Conservation (phyloP, 2,329 filamentous ascomycete species). For the Calycina herbarum region DNA sequence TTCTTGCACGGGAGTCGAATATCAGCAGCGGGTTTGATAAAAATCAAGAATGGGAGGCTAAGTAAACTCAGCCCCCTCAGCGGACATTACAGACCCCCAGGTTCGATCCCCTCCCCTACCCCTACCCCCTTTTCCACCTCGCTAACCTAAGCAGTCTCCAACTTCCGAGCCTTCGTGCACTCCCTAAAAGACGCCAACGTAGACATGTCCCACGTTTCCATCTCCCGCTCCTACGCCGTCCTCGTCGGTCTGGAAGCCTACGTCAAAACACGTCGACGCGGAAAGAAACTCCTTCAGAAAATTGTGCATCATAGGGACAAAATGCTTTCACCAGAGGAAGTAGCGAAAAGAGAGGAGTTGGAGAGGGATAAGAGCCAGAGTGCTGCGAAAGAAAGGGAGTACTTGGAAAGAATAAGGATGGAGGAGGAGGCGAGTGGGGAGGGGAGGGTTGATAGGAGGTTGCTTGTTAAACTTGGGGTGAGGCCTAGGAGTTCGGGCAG, state of each 20-base stretch:
- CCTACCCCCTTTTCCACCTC: background rate
- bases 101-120: constrained; percentile 40
- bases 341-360: constrained; percentile 56
- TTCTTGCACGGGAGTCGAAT: constrained; percentile 84
- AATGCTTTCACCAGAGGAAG: constrained; percentile 60
- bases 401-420: constrained; percentile 35
- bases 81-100: constrained; percentile 82
- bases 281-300: constrained; percentile 56
- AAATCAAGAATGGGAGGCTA: constrained; percentile 79
- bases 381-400: constrained; percentile 51
- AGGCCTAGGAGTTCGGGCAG: constrained; percentile 8
- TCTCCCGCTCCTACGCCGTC: constrained; percentile 79
- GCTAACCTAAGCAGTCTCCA: constrained; percentile 46
- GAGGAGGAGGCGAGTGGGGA: constrained; percentile 24
- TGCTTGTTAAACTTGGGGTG: constrained; percentile 45
- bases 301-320: constrained; percentile 57
- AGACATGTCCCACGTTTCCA: constrained; percentile 76
- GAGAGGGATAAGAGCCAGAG: constrained; percentile 62
- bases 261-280: constrained; percentile 61
- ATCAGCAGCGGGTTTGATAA: constrained; percentile 79
- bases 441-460: constrained; percentile 31
- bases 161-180: constrained; percentile 79
- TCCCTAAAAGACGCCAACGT: constrained; percentile 70
- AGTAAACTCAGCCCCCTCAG: constrained; percentile 68
- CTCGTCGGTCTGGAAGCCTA: constrained; percentile 83